Evolutionary conservation across 2,329 filamentous ascomycete genomes (phyloP), one percentile per base, ranked within the genome.

Genomic region (Ophiobolus disseminans): DNA sequence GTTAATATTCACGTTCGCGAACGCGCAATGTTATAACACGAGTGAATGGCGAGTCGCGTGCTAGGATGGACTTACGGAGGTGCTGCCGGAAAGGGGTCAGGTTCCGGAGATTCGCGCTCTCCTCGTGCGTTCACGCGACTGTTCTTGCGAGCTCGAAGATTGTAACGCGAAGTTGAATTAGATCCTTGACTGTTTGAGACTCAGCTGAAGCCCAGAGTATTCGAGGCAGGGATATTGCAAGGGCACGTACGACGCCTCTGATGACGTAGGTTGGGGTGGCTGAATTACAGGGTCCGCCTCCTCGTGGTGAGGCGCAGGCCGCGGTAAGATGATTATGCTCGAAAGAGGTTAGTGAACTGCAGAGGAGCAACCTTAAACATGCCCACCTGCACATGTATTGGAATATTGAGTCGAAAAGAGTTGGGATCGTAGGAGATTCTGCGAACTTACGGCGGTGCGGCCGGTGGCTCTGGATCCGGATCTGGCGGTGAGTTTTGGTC

Each of bases 401-500:
- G 21, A 40, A 25, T n/a, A 11, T 14, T 19, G 34, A 28, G n/a
- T 14, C 20, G 36, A n/a, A 10, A 23, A 11, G 13, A 41, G 3
- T 19, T 14, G 17, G 46, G 32, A 45, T 43, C 11, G 17, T 42
- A 52, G 26, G 30, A 32, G 40, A 32, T 10, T 19, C n/a, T 14
- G 17, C 30, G 11, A 21, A 62, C 65, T 48, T 56, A 68, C 63
- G 64, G 63, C 48, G 63, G 64, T 56, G 63, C 62, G 20, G 57
- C 50, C 35, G 65, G 61, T n/a, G 59, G 57, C 30, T 68, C 63
- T 26, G 60, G 62, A 28, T 58, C 42, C 48, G 63, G 56, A 2
- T 55, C 48, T 11, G 52, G 55, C n/a, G 42, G 22, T 1, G 38
- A 38, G 10, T 47, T 45, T 17, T 36, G 37, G n/a, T 43, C 22